phyloP scores from a whole-genome alignment of 306 rosid genomes.

The Ormosia emarginata region DNA sequence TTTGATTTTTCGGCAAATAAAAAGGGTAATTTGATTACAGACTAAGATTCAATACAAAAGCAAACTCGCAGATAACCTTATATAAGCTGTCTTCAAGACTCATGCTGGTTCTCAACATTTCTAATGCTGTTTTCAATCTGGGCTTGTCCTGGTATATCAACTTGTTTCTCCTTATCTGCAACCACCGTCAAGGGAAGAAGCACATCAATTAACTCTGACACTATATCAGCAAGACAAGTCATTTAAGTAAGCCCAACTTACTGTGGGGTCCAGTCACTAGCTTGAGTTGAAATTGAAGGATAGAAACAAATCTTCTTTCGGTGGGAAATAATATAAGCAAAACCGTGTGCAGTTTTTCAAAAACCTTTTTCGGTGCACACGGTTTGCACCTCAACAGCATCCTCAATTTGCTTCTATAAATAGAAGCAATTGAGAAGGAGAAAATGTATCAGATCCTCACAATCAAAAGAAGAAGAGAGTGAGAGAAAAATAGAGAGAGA shows the following conservation, averaged over 20 bases:
- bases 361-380: too few species aligned
- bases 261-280: too few species aligned
- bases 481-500: too few species aligned
- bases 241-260: background rate
- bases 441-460: too few species aligned
- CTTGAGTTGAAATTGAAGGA: too few species aligned
- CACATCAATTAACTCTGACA: background rate
- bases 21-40: background rate
- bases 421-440: too few species aligned
- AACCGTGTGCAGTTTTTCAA: too few species aligned
- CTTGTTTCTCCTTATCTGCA: slow-evolving; percentile 79
- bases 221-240: background rate
- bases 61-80: slow-evolving; percentile 38
- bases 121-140: slow-evolving; percentile 86
- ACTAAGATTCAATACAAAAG: background rate
- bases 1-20: background rate
- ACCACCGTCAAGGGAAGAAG: background rate
- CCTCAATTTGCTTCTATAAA: too few species aligned
- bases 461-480: too few species aligned
- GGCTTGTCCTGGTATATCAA: slow-evolving; percentile 91
- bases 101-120: slow-evolving; percentile 93
- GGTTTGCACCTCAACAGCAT: too few species aligned
- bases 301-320: too few species aligned
- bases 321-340: too few species aligned
- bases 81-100: slow-evolving; percentile 68